Base-by-base conservation (phyloP, 495 filamentous ascomycete genomes). In the Ascodesmis nigricans region DNA sequence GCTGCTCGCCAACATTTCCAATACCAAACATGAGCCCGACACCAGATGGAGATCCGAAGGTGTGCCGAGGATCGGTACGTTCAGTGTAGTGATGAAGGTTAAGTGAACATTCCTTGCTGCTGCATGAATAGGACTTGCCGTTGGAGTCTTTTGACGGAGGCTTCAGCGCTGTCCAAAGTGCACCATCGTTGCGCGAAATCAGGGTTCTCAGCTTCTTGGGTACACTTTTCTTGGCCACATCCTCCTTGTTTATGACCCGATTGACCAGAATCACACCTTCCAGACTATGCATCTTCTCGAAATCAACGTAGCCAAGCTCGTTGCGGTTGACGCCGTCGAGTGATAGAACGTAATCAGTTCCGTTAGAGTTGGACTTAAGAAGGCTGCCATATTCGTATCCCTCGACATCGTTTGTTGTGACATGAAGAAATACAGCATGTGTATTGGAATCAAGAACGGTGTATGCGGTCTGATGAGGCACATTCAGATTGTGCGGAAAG, bases 361-460 rank as follows among this genome's bases (percentile, higher is more conserved):
- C 87, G 49, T 95, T 95, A 46, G 78, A 92, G 56, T 99, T 99
- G 45, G 80, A 91, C 64, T 95, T 95, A 49, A 99, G 64, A 33
- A 99, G 73, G 16, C 70, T 69, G n/a, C 87, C 87, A 42, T 75
- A 80, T 35, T 71, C 67, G 21, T 62, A 64, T 2, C 63, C 71
- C 16, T 58, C 45, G 5, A 56, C 55, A 17, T 58, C 61, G 37
- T 72, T 72, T 31, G 78, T 73, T 2, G 71, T 78, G 10, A 95
- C 82, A 40, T 92, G 81, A 36, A 99, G 55, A 60, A 95, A 93
- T 32, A 93, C 62, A 5, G 87, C 74, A 55, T 92, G 81, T 0
- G 79, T 90, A 6, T 78, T 81, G 53, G 78, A 87, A 42, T 91
- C 80, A 11, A 99, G 65, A 4, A 92, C 81, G 0, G 87, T 95